Conservation (phyloP, 192 early-diverging fungal species). For the Backusella macrospora region DNA sequence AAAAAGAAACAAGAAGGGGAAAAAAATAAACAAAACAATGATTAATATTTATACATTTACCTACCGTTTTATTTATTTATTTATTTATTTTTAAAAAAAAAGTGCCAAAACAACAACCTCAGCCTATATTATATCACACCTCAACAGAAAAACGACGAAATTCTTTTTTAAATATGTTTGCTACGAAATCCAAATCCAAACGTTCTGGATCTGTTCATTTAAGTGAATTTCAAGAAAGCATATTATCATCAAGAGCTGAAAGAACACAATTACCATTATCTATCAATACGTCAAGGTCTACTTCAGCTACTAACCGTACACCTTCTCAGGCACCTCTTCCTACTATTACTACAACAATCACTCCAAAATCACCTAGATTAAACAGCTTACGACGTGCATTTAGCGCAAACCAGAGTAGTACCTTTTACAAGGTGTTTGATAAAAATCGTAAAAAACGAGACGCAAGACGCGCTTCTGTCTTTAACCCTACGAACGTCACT, state of each 20-base stretch:
- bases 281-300: background rate
- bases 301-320: background rate
- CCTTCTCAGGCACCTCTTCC: background rate
- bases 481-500: background rate
- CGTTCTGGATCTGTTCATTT: background rate
- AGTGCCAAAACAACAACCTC: background rate
- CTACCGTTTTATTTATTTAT: background rate
- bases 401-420: background rate
- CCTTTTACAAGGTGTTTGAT: conserved; percentile 2
- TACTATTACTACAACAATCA: background rate
- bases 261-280: conserved; percentile 10
- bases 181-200: background rate
- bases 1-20: conserved; percentile 25
- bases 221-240: background rate
- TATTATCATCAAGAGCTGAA: background rate
- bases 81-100: background rate
- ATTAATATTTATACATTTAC: conserved; percentile 4
- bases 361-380: background rate
- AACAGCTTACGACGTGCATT: background rate
- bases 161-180: conserved; percentile 18
- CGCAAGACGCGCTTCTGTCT: background rate
- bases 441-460: conserved; percentile 4
- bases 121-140: background rate
- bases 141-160: background rate
- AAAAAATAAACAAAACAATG: conserved; percentile 43